A percentile compares a stretch with the other conserved stretches of the same genome.
Conservation (phyloP, 2,329 filamentous ascomycete genomes). For the Microdochium trichocladiopsis region DNA sequence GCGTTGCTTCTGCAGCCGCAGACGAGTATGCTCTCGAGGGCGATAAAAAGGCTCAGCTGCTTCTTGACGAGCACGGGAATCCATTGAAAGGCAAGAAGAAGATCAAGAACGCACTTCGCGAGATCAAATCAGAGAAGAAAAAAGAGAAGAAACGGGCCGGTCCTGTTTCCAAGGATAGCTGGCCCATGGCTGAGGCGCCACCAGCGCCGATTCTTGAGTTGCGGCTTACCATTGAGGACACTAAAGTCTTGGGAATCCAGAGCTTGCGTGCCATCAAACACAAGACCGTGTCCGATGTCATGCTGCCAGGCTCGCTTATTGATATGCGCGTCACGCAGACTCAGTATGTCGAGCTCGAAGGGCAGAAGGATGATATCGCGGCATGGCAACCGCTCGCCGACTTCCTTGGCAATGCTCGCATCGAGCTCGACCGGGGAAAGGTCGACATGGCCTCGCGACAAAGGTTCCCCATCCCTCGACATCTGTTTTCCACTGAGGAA, state of each 20-base stretch:
- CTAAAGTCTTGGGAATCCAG: slow-evolving; percentile 20
- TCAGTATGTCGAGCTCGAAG: slow-evolving; percentile 21
- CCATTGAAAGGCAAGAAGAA: slow-evolving; percentile 1
- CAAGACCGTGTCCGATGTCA: slow-evolving; percentile 30
- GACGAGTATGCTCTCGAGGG: not conserved
- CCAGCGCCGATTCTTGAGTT: slow-evolving; percentile 27
- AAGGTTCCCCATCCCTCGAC: slow-evolving; percentile 21
- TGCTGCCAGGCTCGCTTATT: slow-evolving; percentile 37
- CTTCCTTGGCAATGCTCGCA: slow-evolving; percentile 36
- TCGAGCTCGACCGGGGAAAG: slow-evolving; percentile 35
- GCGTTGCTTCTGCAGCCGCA: slow-evolving; percentile 5
- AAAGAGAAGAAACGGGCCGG: not conserved
- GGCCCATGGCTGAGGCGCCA: slow-evolving; percentile 15
- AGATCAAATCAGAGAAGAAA: not conserved
- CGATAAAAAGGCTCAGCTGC: too few relatives aligned
- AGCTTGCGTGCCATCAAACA: slow-evolving; percentile 30
- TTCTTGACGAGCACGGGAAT: too few relatives aligned
- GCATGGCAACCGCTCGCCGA: slow-evolving; percentile 25
- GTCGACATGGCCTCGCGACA: slow-evolving; percentile 27
- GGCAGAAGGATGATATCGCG: slow-evolving; percentile 14
- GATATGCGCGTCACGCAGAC: slow-evolving; percentile 40
- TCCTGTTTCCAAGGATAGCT: slow-evolving; percentile 1
- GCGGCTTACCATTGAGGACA: slow-evolving; percentile 23
- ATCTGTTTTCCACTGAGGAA: slow-evolving; percentile 8
- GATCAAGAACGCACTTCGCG: too few relatives aligned